Base-by-base conservation (phyloP, 768 basidiomycete genomes). In the Boletus sensibilis region DNA sequence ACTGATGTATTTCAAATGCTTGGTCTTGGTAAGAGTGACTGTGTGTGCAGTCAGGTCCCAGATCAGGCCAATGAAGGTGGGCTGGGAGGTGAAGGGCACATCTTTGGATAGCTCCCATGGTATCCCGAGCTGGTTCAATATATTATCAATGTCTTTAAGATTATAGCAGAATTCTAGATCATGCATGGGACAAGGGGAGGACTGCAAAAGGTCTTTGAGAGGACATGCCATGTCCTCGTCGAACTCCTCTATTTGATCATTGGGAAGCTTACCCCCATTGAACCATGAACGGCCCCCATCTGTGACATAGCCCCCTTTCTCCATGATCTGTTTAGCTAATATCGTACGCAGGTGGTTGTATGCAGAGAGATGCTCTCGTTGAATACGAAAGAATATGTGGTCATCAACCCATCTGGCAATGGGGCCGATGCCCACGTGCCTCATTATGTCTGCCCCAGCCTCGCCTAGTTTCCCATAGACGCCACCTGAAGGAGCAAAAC, bases 51-150 rank as follows among this genome's bases (percentile, higher is more conserved):
- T 0, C 0, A 52, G 9, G 11, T 57, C 16, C 55, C 55, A 60
- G 0, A 35, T 5, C 1, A 60, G 12, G 0, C 55, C 43, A 0
- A 59, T 52, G 25, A 56, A 59, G 0, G 8, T 27, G 2, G 41
- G 42, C 0, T 7, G 0, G 2, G 38, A 8, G 0, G 31, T 16
- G 21, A 57, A 57, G 0, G 48, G 59, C 0, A 53, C 25, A 5
- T 60, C 55, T 1, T 60, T 60, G 0, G 48, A 53, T 2, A 5
- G 3, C 11, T 57, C 39, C 55, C 42, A 60, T 0, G 55, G 52
- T 0, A 57, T 60, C 4, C 52, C 14, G 0, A 57, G 51, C 0
- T 23, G 7, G 1, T 42, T 0, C 0, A 39, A 50, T 0, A 57
- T 14, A 0, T 4, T 0, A 2, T 55, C 5, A 1, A 58, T 31